Base-by-base conservation (phyloP, 208 protist species). In the Tritrichomonas musculus region DNA sequence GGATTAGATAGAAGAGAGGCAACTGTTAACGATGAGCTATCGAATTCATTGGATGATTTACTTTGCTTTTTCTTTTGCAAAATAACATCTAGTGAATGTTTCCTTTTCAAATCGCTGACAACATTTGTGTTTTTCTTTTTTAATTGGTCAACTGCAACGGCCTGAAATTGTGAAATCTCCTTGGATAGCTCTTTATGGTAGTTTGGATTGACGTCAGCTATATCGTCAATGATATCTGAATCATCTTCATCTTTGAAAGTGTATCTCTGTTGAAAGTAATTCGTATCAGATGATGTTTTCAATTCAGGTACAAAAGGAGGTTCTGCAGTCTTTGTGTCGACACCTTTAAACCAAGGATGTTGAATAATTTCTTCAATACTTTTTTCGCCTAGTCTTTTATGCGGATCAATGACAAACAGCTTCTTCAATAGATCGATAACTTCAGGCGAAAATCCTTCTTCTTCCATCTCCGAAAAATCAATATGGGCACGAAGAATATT, bases 401-500 rank as follows among this genome's bases (percentile, higher is more conserved):
- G 50, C 33, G 33, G 94, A 73, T 94, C 77, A 65, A 94, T 39
- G 27, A 77, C 1, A 92, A 93, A 53, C 93, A 94, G 95, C 25
- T 77, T 80, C 57, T 93, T 95, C 0, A 97, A n/a, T 9, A 95
- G 55, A 55, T 92, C 93, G 39, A 94, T 93, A 17, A 94, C 93
- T 11, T 96, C 73, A 57, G 20, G 14, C 33, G n/a, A 44, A 22
- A 88, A 39, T 22, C 30, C 77, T 33, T 88, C 47, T 53, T 17
- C 64, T n/a, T 69, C 64, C 3, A 57, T 13, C 0, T 53, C 25
- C 44, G 1, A 8, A n/a, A 50, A 8, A 17, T 73, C 50, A 0
- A 95, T n/a, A 47, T 94, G 92, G 33, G 64, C 95, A 53, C 64
- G 82, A 0, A 96, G 57, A 80, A 97, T 96, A 49, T 95, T 96